phyloP scores from a whole-genome alignment of 2,329 filamentous ascomycete species.

The Colletotrichum karsti region DNA sequence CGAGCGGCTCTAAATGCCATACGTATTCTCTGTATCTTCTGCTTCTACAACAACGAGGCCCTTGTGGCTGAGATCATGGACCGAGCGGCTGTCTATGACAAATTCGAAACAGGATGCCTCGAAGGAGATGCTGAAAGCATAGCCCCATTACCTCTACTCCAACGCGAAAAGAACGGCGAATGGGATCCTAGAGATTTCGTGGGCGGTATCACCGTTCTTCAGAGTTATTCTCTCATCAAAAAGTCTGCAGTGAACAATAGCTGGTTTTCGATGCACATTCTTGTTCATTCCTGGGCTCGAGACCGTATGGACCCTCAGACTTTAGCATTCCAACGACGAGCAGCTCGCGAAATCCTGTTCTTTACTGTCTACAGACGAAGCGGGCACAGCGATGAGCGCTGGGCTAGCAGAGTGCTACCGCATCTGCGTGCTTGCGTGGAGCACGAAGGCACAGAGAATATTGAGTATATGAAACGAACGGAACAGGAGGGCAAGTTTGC shows the following conservation, averaged over 20 bases:
- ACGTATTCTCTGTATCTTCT: constrained; percentile 35
- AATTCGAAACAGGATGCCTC: background rate
- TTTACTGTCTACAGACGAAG: background rate
- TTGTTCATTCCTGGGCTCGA: constrained; percentile 35
- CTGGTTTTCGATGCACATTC: constrained; percentile 33
- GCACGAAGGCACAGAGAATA: background rate
- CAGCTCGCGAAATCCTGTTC: background rate
- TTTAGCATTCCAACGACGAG: background rate
- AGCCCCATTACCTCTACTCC: background rate
- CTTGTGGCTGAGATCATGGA: constrained; percentile 28
- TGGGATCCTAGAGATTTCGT: constrained; percentile 8
- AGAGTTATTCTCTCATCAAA: constrained; percentile 32
- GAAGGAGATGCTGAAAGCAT: background rate
- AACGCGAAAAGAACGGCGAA: background rate
- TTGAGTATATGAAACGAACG: background rate
- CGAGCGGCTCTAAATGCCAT: constrained; percentile 31
- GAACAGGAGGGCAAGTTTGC: background rate
- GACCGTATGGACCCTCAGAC: constrained; percentile 11
- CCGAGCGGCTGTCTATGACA: constrained; percentile 13
- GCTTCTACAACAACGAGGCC: constrained; percentile 38
- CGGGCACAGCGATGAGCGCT: background rate
- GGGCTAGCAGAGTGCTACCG: background rate
- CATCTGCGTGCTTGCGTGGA: background rate
- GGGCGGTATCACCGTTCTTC: constrained; percentile 10
- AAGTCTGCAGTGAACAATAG: background rate